Evolutionary conservation across 176 grass and related monocot genomes (phyloP).

Genomic region (Ampelocalamus luodianensis): DNA sequence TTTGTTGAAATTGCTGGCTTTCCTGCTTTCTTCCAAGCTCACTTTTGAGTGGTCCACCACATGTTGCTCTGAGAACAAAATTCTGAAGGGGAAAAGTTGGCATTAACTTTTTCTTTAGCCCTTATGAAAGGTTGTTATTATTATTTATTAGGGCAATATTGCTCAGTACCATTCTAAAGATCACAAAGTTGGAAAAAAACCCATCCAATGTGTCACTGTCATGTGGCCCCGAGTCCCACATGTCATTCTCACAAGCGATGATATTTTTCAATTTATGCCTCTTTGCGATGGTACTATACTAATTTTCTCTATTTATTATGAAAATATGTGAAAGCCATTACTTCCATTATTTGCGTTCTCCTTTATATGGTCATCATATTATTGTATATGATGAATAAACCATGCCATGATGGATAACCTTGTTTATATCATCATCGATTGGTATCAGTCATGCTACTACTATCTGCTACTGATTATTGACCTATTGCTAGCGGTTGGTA

Average conservation of each 20-base stretch:
- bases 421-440: neutral
- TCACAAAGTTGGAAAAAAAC: too few species aligned
- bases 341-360: conserved; percentile 15
- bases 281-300: too few species aligned
- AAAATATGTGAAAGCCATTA: neutral
- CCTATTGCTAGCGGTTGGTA: neutral
- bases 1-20: conserved; percentile 36
- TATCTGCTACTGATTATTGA: conserved; percentile 2
- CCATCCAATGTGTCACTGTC: too few species aligned
- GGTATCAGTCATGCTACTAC: conserved; percentile 5
- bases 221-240: too few species aligned
- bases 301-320: neutral
- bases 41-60: conserved; percentile 39
- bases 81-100: conserved; percentile 10
- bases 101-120: conserved; percentile 35
- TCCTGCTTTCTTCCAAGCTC: conserved; percentile 34
- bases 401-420: conserved; percentile 18
- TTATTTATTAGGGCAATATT: too few species aligned
- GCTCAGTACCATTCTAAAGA: too few species aligned
- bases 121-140: conserved; percentile 35
- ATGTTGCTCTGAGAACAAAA: conserved; percentile 37
- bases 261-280: too few species aligned
- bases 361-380: conserved; percentile 3
- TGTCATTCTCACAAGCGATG: too few species aligned
- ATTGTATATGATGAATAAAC: conserved; percentile 13